Base-by-base conservation (phyloP, 768 basidiomycete genomes). In the Pulveroboletus sp. region DNA sequence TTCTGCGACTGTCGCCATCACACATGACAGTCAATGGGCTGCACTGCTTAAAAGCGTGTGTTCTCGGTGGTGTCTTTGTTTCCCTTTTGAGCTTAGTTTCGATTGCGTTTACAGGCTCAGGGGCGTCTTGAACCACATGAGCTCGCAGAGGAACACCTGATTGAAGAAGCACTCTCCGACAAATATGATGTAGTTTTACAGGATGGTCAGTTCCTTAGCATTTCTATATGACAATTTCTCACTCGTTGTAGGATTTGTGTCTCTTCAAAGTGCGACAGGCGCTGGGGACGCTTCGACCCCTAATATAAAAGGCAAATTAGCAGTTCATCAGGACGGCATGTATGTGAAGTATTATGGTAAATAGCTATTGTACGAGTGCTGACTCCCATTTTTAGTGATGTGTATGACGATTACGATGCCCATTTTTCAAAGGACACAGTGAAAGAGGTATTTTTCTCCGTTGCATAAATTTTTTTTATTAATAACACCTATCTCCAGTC, bases 11-110 rank as follows among this genome's bases (percentile, higher is more conserved):
- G 38, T 50, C 4, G 43, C 43, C 6, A 33, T 50, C 6, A 44
- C 49, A 24, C 43, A 50, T 19, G 49, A 50, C 9, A 50, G 37
- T 39, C 49, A 50, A 11, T 50, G 49, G 49, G 19, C 19, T 20
- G 29, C 31, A 23, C 31, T 50, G 5, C 43, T 50, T 12, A 20
- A 50, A 32, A 50, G 38, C 7, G 49, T 44, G 20, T 3, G 34
- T 42, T 21, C 35, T 43, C 31, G 4, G n/a, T 16, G 14, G 4
- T 39, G n/a, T n/a, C n/a, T 24, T 23, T 34, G 20, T 9, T 41
- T 13, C 33, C 16, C 2, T 14, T 27, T 40, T 16, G 13, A 20
- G 32, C 13, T 3, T n/a, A n/a, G n/a, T 8, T 11, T 16, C 20
- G 23, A 39, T 32, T 12, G 5, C 29, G 16, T 43, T 14, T 24